Conservation (phyloP, 805 yeast genomes). For the Saccharomycopsis capsularis region DNA sequence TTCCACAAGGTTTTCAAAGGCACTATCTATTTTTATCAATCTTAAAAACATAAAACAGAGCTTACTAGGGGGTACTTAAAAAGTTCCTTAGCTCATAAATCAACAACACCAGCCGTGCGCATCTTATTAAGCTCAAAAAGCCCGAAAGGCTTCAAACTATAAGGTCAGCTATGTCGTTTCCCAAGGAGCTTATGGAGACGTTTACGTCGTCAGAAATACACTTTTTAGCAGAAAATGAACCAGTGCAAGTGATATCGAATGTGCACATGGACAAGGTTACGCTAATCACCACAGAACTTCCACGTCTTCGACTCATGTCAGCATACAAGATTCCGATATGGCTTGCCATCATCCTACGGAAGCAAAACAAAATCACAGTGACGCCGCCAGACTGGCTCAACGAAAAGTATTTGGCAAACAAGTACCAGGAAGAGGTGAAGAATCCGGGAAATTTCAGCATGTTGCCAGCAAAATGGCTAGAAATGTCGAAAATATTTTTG, state of each 20-base stretch:
- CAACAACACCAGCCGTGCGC: too few relatives aligned
- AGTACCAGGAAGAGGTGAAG: slow-evolving; percentile 60
- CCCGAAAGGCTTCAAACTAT: not conserved
- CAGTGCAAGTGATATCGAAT: slow-evolving; percentile 39
- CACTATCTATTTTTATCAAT: too few relatives aligned
- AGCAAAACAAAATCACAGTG: slow-evolving; percentile 79
- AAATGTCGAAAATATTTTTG: slow-evolving; percentile 63
- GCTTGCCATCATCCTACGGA: slow-evolving; percentile 77
- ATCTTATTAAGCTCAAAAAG: too few relatives aligned
- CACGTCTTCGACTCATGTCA: slow-evolving; percentile 59
- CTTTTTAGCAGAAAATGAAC: slow-evolving; percentile 81
- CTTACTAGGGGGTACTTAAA: too few relatives aligned
- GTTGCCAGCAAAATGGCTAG: slow-evolving; percentile 88
- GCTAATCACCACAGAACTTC: slow-evolving; percentile 40
- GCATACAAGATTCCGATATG: slow-evolving; percentile 72
- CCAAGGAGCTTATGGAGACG: slow-evolving; percentile 43
- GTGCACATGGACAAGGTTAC: slow-evolving; percentile 14
- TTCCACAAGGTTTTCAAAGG: too few relatives aligned
- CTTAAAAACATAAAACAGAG: too few relatives aligned
- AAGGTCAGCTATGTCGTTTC: slow-evolving; percentile 51
- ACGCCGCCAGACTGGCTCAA: slow-evolving; percentile 84
- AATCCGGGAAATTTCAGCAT: slow-evolving; percentile 53
- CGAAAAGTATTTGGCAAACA: slow-evolving; percentile 42
- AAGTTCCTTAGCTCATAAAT: too few relatives aligned
- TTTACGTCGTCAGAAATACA: slow-evolving; percentile 73